phyloP scores from a whole-genome alignment of 345 rosid species.

The Litchi chinensis region DNA sequence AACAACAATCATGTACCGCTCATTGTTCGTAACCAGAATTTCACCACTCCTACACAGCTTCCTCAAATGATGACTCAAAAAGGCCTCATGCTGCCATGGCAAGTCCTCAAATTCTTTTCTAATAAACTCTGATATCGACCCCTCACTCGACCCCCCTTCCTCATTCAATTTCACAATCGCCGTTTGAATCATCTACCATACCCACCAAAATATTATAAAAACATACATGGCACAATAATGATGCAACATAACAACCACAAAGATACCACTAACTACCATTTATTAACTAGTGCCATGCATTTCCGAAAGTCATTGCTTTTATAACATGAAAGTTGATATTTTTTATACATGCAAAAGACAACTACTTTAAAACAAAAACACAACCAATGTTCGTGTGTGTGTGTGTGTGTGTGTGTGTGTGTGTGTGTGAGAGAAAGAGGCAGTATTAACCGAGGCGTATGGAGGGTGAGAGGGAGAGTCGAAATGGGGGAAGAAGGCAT shows the following conservation, averaged over 20 bases:
- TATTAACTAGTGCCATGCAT: neutral
- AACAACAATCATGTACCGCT: slow-evolving; percentile 10
- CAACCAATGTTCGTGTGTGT: neutral
- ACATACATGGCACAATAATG: neutral
- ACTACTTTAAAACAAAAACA: neutral
- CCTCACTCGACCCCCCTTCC: slow-evolving; percentile 29
- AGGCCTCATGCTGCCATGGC: slow-evolving; percentile 36
- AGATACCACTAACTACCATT: neutral
- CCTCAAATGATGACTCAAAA: slow-evolving; percentile 43
- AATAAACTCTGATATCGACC: slow-evolving; percentile 27
- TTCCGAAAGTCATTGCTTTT: neutral
- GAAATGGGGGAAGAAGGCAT: slow-evolving; percentile 13
- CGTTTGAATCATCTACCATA: slow-evolving; percentile 32
- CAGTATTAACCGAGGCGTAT: slow-evolving; percentile 24
- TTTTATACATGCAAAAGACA: neutral
- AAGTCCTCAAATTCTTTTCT: slow-evolving; percentile 27
- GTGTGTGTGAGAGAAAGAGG: neutral
- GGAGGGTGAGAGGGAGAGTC: slow-evolving; percentile 33
- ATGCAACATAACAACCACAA: neutral
- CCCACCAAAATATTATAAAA: neutral
- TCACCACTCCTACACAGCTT: slow-evolving; percentile 27
- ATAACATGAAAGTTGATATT: too few relatives aligned
- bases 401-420: too few relatives aligned
- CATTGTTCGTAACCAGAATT: slow-evolving; percentile 6
- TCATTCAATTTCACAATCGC: slow-evolving; percentile 32